Base-by-base conservation (phyloP, 768 basidiomycete genomes). In the Serpula lacrymans region DNA sequence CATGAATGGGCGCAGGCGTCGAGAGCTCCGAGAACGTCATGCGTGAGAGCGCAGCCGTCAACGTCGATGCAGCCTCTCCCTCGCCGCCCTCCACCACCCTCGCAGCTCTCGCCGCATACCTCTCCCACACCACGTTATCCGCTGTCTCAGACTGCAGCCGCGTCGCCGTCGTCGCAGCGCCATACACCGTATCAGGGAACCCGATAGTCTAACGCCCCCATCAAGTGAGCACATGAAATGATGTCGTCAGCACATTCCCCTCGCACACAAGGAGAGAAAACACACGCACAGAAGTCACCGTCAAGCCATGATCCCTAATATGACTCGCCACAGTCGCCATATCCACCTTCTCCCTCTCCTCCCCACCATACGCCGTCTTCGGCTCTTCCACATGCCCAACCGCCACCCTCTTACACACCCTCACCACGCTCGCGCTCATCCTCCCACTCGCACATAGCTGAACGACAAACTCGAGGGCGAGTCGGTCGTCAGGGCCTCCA, bases 401-500 rank as follows among this genome's bases (percentile, higher is more conserved):
- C 11, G 55, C 51, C 8, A 75, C 78, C 36, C 54, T 58, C 61
- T 79, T 84, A 25, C 57, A 59, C 43, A 95, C 64, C 50, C 81
- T 71, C 38, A 92, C 59, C 3, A 94, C 79, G 1, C 87, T 91
- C 9, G 90, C 95, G 7, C 67, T 75, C 10, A 88, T 72, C 41
- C 65, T 68, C 10, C 75, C 68, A 48, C 83, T 84, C 43, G 74
- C 67, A 58, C 88, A 94, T 21, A 96, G 66, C 61, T 94, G 93
- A 11, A 85, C 75, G 17, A 88, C 84, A 50, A 97, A 80, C 22
- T 86, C 80, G 25, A 98, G 65, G 0, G 91, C 89, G 13, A 92
- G 70, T 3, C 95, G 74, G 57, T 96, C 94, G 59, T 98, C 95
- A 0, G 91, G 86, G 0, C 95, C 95, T 17, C 95, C 95, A 58